Evolutionary conservation across 108 stramenopile genomes (phyloP).

Genomic region (Mediolabrus comicus): DNA sequence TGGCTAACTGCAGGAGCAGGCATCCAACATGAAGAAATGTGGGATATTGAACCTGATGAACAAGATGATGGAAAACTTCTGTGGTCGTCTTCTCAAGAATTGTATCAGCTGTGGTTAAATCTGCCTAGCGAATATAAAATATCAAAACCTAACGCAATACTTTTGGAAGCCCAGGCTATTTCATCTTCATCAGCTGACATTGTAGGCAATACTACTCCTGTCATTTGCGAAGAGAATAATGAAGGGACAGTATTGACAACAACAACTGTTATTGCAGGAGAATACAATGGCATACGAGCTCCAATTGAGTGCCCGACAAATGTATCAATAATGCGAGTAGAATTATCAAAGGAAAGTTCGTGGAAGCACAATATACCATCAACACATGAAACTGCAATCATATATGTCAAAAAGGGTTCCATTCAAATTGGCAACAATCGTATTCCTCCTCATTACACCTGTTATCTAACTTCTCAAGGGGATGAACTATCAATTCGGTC

Average conservation of each 20-base stretch:
- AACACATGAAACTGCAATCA: slow-evolving; percentile 55
- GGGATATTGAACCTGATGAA: slow-evolving; percentile 48
- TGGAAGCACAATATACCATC: slow-evolving; percentile 58
- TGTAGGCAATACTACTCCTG: slow-evolving; percentile 14
- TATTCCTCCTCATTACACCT: slow-evolving; percentile 58
- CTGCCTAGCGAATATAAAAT: slow-evolving; percentile 57
- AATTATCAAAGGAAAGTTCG: slow-evolving; percentile 29
- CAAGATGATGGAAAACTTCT: slow-evolving; percentile 17
- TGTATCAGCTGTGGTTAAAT: slow-evolving; percentile 89
- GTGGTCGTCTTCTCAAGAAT: slow-evolving; percentile 50
- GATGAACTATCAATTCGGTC: slow-evolving; percentile 23
- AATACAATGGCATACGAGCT: slow-evolving; percentile 41
- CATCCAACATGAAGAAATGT: slow-evolving; percentile 90
- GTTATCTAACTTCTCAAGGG: slow-evolving; percentile 41
- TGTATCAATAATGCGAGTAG: slow-evolving; percentile 61
- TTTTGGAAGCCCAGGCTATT: slow-evolving; percentile 41
- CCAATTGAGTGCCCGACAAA: slow-evolving; percentile 50
- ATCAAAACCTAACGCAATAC: slow-evolving; percentile 42
- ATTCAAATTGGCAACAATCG: slow-evolving; percentile 19
- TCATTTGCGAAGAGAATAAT: slow-evolving; percentile 15
- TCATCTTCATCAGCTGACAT: background rate
- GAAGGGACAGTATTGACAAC: slow-evolving; percentile 31
- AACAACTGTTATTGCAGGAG: slow-evolving; percentile 56
- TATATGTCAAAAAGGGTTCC: slow-evolving; percentile 68
- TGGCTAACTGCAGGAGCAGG: slow-evolving; percentile 85